phyloP scores from a whole-genome alignment of 345 rosid species.

The Brassica incana region DNA sequence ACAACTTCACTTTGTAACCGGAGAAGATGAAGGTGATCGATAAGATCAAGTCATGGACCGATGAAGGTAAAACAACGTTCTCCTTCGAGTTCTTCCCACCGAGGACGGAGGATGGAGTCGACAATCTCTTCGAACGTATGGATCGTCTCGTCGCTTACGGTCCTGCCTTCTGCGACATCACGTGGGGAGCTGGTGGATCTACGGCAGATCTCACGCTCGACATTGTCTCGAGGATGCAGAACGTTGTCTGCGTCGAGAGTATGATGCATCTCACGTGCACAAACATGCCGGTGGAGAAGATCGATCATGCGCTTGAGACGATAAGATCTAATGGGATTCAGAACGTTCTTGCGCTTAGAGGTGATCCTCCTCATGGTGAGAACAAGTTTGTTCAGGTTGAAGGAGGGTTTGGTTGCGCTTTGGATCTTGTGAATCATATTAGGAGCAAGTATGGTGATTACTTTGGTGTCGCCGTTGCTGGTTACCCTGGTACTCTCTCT shows the following conservation, averaged over 20 bases:
- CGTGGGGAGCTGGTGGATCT: conserved; percentile 99
- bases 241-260: conserved; percentile 85
- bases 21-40: conserved; percentile 74
- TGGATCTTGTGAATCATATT: conserved; percentile 88
- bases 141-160: conserved; percentile 90
- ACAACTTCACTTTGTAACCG: background rate
- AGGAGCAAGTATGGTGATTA: conserved; percentile 73
- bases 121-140: conserved; percentile 96
- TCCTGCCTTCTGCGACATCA: conserved; percentile 95
- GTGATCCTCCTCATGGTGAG: conserved; percentile 98
- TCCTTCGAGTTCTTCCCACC: conserved; percentile 99
- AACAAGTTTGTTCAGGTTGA: conserved; percentile 90
- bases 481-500: conserved; percentile 73
- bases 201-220: conserved; percentile 95
- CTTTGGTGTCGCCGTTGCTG: conserved; percentile 96
- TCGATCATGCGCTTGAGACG: conserved; percentile 79
- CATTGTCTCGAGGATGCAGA: conserved; percentile 95
- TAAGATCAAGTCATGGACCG: conserved; percentile 55
- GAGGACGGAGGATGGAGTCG: conserved; percentile 95
- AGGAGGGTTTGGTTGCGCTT: conserved; percentile 95
- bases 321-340: conserved; percentile 91
- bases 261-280: conserved; percentile 99
- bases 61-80: conserved; percentile 57
- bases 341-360: conserved; percentile 98
- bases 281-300: conserved; percentile 94